Percentiles rank a stretch among this genome's conserved stretches.
Evolutionary conservation across 2,329 filamentous ascomycete species (phyloP).

Genomic region (Ceratocystis smalleyi): DNA sequence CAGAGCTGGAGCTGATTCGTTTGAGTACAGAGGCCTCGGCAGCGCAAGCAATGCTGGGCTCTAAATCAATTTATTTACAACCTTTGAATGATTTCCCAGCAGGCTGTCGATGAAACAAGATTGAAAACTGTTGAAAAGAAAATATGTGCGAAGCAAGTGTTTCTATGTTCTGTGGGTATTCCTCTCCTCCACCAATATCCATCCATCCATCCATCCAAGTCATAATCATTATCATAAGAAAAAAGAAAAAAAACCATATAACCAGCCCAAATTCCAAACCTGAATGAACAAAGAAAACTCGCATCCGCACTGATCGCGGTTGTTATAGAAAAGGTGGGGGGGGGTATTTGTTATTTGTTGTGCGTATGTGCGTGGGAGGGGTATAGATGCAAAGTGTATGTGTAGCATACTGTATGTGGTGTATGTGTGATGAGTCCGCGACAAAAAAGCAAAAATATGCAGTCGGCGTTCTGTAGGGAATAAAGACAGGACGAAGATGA

Average conservation of each 20-base stretch:
- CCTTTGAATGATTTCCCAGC: too few species aligned
- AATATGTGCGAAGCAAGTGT: constrained; percentile 13
- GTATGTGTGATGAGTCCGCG: constrained; percentile 1
- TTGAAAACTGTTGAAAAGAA: neutral
- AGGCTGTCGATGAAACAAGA: too few species aligned
- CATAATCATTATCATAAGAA: constrained; percentile 17
- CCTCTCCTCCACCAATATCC: constrained; percentile 11
- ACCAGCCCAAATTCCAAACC: constrained; percentile 13
- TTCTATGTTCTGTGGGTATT: constrained; percentile 17
- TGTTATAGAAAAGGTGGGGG: neutral
- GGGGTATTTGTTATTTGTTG: neutral
- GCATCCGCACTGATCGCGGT: constrained; percentile 17
- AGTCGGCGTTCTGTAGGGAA: too few species aligned
- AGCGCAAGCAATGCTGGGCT: neutral
- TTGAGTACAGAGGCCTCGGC: too few species aligned
- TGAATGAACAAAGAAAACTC: constrained; percentile 16
- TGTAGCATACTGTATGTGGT: neutral
- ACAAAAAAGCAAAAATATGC: neutral
- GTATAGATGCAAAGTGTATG: neutral
- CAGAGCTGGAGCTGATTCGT: too few species aligned
- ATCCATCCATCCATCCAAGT: constrained; percentile 9
- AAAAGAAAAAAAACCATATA: constrained; percentile 9
- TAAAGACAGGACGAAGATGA: neutral
- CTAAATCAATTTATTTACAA: neutral
- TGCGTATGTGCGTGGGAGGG: neutral